Percentiles rank a stretch among this genome's conserved stretches.
Evolutionary conservation across 2,329 filamentous ascomycete species (phyloP).

Genomic region (Rhynchosporium graminicola): DNA sequence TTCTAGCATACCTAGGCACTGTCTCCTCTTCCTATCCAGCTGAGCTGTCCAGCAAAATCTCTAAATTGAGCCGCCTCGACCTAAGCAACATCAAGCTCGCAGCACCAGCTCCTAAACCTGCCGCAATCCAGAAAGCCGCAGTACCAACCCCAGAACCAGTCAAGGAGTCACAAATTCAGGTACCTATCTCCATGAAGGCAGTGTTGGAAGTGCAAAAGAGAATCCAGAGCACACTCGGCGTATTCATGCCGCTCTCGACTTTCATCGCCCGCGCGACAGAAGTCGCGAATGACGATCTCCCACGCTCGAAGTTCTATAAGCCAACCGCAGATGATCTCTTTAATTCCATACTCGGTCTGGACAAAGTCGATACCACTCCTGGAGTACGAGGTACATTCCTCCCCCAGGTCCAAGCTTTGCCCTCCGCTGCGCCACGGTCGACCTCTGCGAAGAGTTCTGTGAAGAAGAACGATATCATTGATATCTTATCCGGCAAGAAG

Average conservation of each 20-base stretch:
- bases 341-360: conserved; percentile 78
- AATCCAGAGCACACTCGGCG: conserved; percentile 74
- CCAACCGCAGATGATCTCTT: conserved; percentile 83
- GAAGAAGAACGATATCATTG: conserved; percentile 75
- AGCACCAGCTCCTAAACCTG: conserved; percentile 44
- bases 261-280: conserved; percentile 85
- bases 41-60: conserved; percentile 68
- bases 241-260: conserved; percentile 79
- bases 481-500: conserved; percentile 64
- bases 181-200: conserved; percentile 76
- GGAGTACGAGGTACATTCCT: conserved; percentile 64
- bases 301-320: conserved; percentile 61
- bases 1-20: conserved; percentile 83
- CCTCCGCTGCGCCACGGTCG: conserved; percentile 45
- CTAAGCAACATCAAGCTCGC: conserved; percentile 93
- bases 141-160: conserved; percentile 46
- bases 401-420: conserved; percentile 68
- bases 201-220: conserved; percentile 80
- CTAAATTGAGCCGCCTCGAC: conserved; percentile 80
- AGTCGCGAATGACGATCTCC: conserved; percentile 84
- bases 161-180: conserved; percentile 60
- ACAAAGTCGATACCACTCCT: conserved; percentile 51
- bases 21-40: conserved; percentile 73
- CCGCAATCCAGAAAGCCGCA: conserved; percentile 40
- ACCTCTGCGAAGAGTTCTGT: conserved; percentile 39